Percentiles rank a stretch among this genome's conserved stretches.
phyloP scores from a whole-genome alignment of 2,329 filamentous ascomycete genomes.

The Leptoxyphium fumago region DNA sequence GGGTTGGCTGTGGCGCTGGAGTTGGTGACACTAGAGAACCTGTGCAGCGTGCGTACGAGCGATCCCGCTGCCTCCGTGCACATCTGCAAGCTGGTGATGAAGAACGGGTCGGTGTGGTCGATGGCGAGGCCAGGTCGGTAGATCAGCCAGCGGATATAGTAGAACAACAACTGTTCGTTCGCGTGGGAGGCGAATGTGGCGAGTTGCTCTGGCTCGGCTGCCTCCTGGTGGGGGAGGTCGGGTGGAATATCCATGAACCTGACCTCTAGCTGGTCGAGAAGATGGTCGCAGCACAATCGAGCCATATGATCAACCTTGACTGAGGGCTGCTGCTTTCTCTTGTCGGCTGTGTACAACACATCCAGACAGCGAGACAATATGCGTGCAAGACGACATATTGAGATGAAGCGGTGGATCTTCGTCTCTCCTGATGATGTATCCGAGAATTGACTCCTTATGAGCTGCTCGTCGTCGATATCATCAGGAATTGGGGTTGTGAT shows the following conservation, averaged over 20 bases:
- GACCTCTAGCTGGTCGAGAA: constrained; percentile 3
- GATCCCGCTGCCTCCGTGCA: constrained; percentile 2
- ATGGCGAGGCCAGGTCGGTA: constrained; percentile 4
- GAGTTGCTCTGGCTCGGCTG: constrained; percentile 2
- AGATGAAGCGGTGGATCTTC: constrained; percentile 5
- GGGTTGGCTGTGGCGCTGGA: constrained; percentile 2
- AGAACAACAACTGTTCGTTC: constrained; percentile 4
- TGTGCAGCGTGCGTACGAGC: background rate
- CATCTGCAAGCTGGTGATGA: constrained; percentile 3
- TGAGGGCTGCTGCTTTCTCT: constrained; percentile 3
- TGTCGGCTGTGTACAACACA: constrained; percentile 4
- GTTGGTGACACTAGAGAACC: background rate
- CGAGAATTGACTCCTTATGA: constrained; percentile 2
- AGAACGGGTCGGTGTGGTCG: background rate
- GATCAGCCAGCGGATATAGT: constrained; percentile 5
- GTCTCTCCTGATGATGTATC: background rate
- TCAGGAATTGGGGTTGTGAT: constrained; percentile 3
- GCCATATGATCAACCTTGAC: constrained; percentile 5
- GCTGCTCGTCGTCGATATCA: constrained; percentile 4
- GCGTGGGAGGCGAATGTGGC: constrained; percentile 3
- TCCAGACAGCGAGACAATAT: constrained; percentile 4
- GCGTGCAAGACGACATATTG: constrained; percentile 2
- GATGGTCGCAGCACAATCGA: constrained; percentile 5
- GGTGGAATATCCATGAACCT: constrained; percentile 2
- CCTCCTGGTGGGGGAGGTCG: constrained; percentile 3